phyloP scores from a whole-genome alignment of 2,329 filamentous ascomycete genomes.

The Verticillium nonalfalfae region DNA sequence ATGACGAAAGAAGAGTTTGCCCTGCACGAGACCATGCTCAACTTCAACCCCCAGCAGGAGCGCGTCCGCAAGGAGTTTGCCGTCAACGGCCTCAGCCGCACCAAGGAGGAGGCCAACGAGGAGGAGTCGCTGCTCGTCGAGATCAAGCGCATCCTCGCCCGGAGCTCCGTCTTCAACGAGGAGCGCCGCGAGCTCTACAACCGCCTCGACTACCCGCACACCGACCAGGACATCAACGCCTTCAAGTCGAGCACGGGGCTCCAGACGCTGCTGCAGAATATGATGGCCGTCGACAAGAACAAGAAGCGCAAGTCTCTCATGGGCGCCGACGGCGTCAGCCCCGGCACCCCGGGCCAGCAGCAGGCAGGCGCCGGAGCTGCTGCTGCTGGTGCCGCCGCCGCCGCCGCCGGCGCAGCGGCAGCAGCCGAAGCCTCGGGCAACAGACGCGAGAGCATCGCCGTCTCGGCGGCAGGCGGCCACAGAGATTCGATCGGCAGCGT shows the following conservation, averaged over 20 bases:
- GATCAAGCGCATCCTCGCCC: conserved; percentile 82
- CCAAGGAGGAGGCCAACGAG: conserved; percentile 82
- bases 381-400: conserved; percentile 15
- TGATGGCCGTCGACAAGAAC: conserved; percentile 76
- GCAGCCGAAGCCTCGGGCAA: conserved; percentile 16
- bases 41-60: conserved; percentile 80
- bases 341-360: conserved; percentile 26
- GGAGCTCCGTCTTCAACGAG: conserved; percentile 79
- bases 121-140: conserved; percentile 87
- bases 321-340: conserved; percentile 48
- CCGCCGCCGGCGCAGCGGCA: conserved; percentile 26
- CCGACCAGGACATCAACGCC: conserved; percentile 62
- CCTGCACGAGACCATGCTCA: conserved; percentile 76
- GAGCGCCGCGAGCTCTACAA: conserved; percentile 84
- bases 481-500: conserved; percentile 22
- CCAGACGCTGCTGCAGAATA: conserved; percentile 71
- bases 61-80: conserved; percentile 78
- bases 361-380: conserved; percentile 26
- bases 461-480: conserved; percentile 27
- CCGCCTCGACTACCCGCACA: conserved; percentile 73
- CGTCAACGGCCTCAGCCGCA: conserved; percentile 69
- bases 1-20: conserved; percentile 85
- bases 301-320: conserved; percentile 79
- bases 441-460: conserved; percentile 49
- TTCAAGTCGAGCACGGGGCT: conserved; percentile 81